Percentiles rank a stretch among this genome's conserved stretches.
Conservation (phyloP, 805 yeast species). For the Yarrowia alimentaria region DNA sequence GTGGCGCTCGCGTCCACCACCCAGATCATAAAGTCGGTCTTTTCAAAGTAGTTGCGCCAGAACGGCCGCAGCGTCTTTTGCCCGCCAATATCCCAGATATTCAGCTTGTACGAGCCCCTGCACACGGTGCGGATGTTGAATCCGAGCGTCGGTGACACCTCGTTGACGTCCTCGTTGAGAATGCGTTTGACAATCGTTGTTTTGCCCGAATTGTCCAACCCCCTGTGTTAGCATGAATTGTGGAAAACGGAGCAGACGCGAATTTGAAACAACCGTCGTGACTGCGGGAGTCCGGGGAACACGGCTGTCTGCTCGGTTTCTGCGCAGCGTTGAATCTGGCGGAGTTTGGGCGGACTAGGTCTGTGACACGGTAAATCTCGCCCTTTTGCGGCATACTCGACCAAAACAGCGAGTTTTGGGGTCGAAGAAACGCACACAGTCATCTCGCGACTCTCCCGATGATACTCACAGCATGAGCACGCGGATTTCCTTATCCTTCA, state of each 20-base stretch:
- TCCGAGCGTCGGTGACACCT: slow-evolving; percentile 87
- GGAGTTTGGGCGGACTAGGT: too few relatives aligned
- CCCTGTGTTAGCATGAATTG: slow-evolving; percentile 45
- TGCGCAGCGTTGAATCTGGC: too few relatives aligned
- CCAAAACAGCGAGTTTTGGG: too few relatives aligned
- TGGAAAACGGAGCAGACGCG: too few relatives aligned
- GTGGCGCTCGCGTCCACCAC: slow-evolving; percentile 69
- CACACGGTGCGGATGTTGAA: slow-evolving; percentile 69
- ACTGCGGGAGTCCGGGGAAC: too few relatives aligned
- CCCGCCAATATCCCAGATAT: slow-evolving; percentile 82
- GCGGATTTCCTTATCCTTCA: slow-evolving; percentile 74
- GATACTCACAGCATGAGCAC: slow-evolving; percentile 55
- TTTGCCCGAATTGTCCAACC: slow-evolving; percentile 89
- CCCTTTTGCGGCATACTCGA: too few relatives aligned
- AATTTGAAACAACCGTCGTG: too few relatives aligned
- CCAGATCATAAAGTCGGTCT: slow-evolving; percentile 77
- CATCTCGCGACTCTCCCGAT: too few relatives aligned
- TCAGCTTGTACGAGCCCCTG: slow-evolving; percentile 39
- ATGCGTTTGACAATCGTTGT: slow-evolving; percentile 72
- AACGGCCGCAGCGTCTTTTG: slow-evolving; percentile 78
- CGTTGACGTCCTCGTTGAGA: slow-evolving; percentile 49
- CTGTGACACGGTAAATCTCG: too few relatives aligned
- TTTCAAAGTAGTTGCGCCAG: slow-evolving; percentile 92
- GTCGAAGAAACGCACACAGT: too few relatives aligned
- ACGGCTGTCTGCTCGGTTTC: too few relatives aligned